Percentiles rank a stretch among this genome's conserved stretches.
phyloP scores from a whole-genome alignment of 1,139 yeast genomes.

The Petasospora rhodanensis region DNA sequence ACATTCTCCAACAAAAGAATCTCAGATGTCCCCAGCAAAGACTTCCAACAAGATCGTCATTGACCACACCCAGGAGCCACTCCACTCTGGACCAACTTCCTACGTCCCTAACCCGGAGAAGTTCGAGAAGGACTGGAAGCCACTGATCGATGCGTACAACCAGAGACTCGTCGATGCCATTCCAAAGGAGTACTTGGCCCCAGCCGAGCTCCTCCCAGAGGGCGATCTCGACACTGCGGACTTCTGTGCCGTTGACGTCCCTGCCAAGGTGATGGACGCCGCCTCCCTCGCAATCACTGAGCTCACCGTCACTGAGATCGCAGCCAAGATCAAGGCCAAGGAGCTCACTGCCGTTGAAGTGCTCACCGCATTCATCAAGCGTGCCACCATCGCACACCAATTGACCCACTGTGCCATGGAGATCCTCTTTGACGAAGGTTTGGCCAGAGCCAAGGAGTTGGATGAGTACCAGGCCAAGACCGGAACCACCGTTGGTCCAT shows the following conservation, averaged over 20 bases:
- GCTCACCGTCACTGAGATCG: constrained; percentile 34
- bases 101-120: constrained; percentile 13
- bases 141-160: constrained; percentile 48
- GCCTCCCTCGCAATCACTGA: constrained; percentile 34
- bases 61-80: constrained; percentile 15
- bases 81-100: constrained; percentile 7
- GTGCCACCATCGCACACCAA: constrained; percentile 42
- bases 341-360: constrained; percentile 29
- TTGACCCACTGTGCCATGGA: constrained; percentile 58
- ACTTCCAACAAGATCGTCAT: constrained; percentile 6
- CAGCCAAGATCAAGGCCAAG: constrained; percentile 32
- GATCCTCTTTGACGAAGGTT: constrained; percentile 52
- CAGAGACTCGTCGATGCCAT: constrained; percentile 38
- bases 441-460: constrained; percentile 48
- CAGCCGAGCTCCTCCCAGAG: constrained; percentile 34
- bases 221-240: constrained; percentile 31
- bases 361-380: constrained; percentile 32
- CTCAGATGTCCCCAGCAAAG: constrained; percentile 9
- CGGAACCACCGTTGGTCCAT: constrained; percentile 58
- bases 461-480: constrained; percentile 46
- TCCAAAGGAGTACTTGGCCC: constrained; percentile 24
- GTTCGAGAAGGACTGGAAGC: constrained; percentile 29
- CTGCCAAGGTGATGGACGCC: constrained; percentile 38
- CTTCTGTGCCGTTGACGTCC: constrained; percentile 32
- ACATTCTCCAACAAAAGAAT: too few relatives aligned